Percentiles rank a stretch among this genome's conserved stretches.
These are phyloP conservation scores for Insectozyma bohioensis DNA, from an alignment of 1,139 yeast species.

Conservation along the genomic window DNA sequence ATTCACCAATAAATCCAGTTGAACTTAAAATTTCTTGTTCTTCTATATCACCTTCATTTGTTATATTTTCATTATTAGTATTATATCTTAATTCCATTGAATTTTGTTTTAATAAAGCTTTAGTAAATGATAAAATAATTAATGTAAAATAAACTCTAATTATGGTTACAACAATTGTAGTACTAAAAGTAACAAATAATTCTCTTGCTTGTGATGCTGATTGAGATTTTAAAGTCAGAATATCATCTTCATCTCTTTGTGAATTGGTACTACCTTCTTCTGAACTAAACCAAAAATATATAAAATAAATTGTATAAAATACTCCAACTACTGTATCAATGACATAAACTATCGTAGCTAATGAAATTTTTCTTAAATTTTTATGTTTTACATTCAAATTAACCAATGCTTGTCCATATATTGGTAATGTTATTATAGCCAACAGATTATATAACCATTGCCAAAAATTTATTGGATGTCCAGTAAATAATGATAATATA, in stretches of 20 bases:
- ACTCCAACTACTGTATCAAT: conserved; percentile 67
- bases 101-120: conserved; percentile 38
- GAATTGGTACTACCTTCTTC: conserved; percentile 27
- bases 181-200: conserved; percentile 60
- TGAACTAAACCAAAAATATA: conserved; percentile 68
- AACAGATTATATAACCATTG: conserved; percentile 81
- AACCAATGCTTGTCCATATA: conserved; percentile 61
- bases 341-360: conserved; percentile 62
- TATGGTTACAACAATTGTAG: conserved; percentile 53
- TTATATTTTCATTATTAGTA: conserved; percentile 11
- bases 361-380: conserved; percentile 48
- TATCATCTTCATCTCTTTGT: conserved; percentile 10
- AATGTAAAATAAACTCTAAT: conserved; percentile 66
- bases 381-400: conserved; percentile 32
- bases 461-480: conserved; percentile 79
- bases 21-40: conserved; percentile 26
- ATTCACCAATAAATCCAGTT: conserved; percentile 22
- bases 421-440: conserved; percentile 63
- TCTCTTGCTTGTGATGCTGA: conserved; percentile 75
- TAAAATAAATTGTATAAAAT: conserved; percentile 72
- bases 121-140: conserved; percentile 62
- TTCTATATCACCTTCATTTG: conserved; percentile 20
- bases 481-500: conserved; percentile 79
- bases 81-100: conserved; percentile 22
- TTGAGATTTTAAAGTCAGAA: conserved; percentile 36